Evolutionary conservation across 2,329 filamentous ascomycete genomes (phyloP), one percentile per base, ranked within the genome.

Genomic region (Cordyceps pruinosa): DNA sequence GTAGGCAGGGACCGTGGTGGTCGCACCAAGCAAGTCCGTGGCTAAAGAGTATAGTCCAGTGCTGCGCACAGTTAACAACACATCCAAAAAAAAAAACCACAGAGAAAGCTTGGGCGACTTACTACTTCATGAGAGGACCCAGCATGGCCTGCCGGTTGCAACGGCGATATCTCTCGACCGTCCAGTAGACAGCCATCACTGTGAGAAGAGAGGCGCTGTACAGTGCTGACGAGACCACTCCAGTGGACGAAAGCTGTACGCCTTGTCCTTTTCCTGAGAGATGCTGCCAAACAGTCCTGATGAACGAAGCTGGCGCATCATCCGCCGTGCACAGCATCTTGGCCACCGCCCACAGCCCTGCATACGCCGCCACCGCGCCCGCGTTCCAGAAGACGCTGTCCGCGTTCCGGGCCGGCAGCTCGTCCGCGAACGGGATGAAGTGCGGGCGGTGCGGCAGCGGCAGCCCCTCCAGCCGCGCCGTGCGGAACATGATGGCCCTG

Each of bases 91-190:
- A n/a, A n/a, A n/a, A n/a, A n/a, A n/a, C n/a, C n/a, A n/a, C n/a
- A n/a, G n/a, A n/a, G n/a, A n/a, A n/a, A n/a, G n/a, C n/a, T n/a
- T n/a, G n/a, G n/a, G n/a, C n/a, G 25, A 42, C 50, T 53, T 19
- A 45, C 50, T 10, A 19, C 15, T 34, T 45, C 50, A 53, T 45
- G 1, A 53, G 41, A 4, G 37, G 39, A 13, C 50, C 50, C 3
- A 53, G 30, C 37, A 53, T 44, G 12, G 50, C 39, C 26, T 53
- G 50, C 23, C 50, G 15, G 41, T 53, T 53, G 15, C 50, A 44
- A 13, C 50, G 50, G 10, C 50, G 50, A 26, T 53, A 45, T 35
- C 41, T 45, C 39, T 53, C 50, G 13, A 53, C 8, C 4, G 50
- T 44, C 50, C 50, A 53, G 50, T 53, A 45, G 19, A 45, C 12